Percentiles rank a stretch among this genome's conserved stretches.
Conservation (phyloP, 305 asterid genomes). For the Fraxinus platypoda region DNA sequence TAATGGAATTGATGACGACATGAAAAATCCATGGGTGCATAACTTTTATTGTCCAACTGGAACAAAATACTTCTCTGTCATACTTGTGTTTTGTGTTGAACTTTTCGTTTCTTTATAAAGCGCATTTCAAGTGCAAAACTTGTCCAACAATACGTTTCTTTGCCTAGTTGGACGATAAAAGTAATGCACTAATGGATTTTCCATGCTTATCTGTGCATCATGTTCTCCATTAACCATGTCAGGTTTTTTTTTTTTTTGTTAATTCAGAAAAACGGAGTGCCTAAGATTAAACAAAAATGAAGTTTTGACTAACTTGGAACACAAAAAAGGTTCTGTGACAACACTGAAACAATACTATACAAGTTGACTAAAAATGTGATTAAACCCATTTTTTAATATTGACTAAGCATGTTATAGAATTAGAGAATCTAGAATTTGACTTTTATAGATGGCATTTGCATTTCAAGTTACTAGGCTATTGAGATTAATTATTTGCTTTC, state of each 20-base stretch:
- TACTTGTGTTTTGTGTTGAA: not conserved
- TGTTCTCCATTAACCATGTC: not conserved
- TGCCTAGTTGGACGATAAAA: not conserved
- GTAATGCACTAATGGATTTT: not conserved
- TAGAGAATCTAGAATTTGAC: not conserved
- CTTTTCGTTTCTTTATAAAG: not conserved
- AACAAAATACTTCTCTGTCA: not conserved
- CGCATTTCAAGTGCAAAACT: not conserved
- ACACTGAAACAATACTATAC: not conserved
- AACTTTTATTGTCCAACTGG: not conserved
- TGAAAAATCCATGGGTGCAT: not conserved
- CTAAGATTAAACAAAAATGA: not conserved
- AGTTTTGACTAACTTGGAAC: not conserved
- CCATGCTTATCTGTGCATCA: not conserved
- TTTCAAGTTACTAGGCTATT: not conserved
- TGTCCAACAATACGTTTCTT: not conserved
- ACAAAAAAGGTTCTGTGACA: not conserved
- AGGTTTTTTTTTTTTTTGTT: not conserved
- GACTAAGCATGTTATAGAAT: not conserved
- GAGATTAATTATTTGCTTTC: constrained; percentile 16
- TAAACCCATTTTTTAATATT: not conserved
- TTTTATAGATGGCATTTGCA: not conserved
- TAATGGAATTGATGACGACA: not conserved
- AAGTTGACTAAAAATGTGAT: not conserved
- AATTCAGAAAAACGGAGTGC: not conserved